phyloP scores from a whole-genome alignment of 257 asterid genomes.

The Thymus quinquecostatus region DNA sequence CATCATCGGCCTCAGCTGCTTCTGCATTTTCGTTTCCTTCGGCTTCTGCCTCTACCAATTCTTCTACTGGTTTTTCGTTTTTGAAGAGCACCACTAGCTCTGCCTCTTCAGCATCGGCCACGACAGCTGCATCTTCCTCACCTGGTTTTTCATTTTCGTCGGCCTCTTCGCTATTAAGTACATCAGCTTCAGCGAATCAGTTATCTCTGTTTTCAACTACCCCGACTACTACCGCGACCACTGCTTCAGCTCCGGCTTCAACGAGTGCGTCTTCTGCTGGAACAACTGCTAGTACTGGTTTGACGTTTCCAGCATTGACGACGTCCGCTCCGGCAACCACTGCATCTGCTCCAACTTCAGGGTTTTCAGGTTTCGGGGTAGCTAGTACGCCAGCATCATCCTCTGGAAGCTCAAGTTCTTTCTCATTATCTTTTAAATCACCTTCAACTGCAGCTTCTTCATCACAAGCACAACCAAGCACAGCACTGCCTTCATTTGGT shows the following conservation, averaged over 20 bases:
- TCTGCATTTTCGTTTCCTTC: constrained; percentile 43
- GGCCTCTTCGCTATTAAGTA: constrained; percentile 42
- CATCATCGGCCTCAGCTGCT: constrained; percentile 38
- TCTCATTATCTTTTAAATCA: constrained; percentile 39
- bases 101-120: constrained; percentile 40
- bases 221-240: constrained; percentile 52
- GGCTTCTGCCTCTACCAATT: constrained; percentile 36
- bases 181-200: constrained; percentile 48
- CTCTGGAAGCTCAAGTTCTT: constrained; percentile 35
- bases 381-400: constrained; percentile 41
- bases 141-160: constrained; percentile 55
- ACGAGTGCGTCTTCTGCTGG: constrained; percentile 40
- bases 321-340: constrained; percentile 36
- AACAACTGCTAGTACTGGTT: constrained; percentile 38
- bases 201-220: constrained; percentile 59
- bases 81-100: constrained; percentile 41
- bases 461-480: constrained; percentile 56
- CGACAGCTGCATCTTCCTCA: constrained; percentile 46
- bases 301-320: constrained; percentile 44
- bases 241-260: constrained; percentile 42
- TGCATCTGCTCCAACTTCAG: constrained; percentile 49
- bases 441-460: constrained; percentile 45
- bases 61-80: constrained; percentile 55
- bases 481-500: constrained; percentile 58
- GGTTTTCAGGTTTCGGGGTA: constrained; percentile 50